phyloP scores from a whole-genome alignment of 352 stramenopile species.

The Phytophthora megakarya region DNA sequence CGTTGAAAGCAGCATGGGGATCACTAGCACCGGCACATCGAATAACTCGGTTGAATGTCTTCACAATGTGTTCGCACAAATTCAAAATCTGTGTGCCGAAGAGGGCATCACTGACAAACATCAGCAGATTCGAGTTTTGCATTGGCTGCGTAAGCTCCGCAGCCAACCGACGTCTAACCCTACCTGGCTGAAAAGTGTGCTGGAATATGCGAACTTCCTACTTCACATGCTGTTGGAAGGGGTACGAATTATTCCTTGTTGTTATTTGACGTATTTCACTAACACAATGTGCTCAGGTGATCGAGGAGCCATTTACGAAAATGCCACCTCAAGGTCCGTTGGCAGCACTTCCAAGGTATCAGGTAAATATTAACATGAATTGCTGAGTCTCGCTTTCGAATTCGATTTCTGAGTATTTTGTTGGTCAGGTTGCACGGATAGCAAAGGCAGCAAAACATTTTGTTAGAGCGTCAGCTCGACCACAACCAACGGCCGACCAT shows the following conservation, averaged over 20 bases:
- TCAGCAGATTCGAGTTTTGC: constrained; percentile 61
- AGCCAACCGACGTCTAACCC: constrained; percentile 57
- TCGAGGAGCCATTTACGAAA: constrained; percentile 65
- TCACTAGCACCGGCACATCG: background rate
- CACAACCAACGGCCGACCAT: background rate
- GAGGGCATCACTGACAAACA: constrained; percentile 41
- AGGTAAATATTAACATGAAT: constrained; percentile 26
- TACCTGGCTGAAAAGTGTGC: constrained; percentile 64
- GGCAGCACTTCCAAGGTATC: constrained; percentile 49
- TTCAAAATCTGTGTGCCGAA: constrained; percentile 45
- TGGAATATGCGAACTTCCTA: constrained; percentile 47
- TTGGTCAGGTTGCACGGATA: constrained; percentile 33
- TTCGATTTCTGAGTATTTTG: background rate
- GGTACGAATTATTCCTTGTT: constrained; percentile 33
- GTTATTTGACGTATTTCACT: background rate
- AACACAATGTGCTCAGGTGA: constrained; percentile 22
- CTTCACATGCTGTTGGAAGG: constrained; percentile 60
- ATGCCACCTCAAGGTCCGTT: constrained; percentile 68
- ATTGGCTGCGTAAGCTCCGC: constrained; percentile 64
- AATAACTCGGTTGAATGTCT: constrained; percentile 38
- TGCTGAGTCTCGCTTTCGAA: background rate
- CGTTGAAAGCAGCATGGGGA: constrained; percentile 11
- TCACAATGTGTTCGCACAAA: constrained; percentile 38
- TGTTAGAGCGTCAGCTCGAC: background rate
- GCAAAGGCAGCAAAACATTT: constrained; percentile 16